A percentile compares a stretch with the other conserved stretches of the same genome.
These are phyloP conservation scores for Dothistroma pini DNA, from an alignment of 2,329 filamentous ascomycete genomes.

Conservation along the genomic window DNA sequence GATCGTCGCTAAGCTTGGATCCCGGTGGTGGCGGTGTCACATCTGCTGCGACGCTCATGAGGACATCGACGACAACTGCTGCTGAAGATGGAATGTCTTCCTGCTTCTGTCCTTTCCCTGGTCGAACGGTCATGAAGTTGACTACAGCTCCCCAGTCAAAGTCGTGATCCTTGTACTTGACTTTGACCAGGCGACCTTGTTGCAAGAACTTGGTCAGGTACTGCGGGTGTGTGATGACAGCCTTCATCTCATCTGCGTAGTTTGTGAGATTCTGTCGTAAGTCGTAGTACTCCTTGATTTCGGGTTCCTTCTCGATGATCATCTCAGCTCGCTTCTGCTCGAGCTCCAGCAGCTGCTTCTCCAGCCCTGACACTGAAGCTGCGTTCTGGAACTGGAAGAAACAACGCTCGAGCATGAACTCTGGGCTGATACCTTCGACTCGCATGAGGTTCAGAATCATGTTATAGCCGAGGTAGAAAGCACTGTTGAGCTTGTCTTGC, in stretches of 20 bases:
- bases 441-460: slow-evolving; percentile 97
- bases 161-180: slow-evolving; percentile 74
- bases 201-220: slow-evolving; percentile 83
- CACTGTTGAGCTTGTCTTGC: slow-evolving; percentile 95
- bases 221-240: slow-evolving; percentile 86
- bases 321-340: slow-evolving; percentile 71
- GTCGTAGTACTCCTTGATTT: slow-evolving; percentile 91
- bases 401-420: slow-evolving; percentile 97
- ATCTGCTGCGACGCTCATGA: slow-evolving; percentile 61
- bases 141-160: slow-evolving; percentile 95
- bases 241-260: slow-evolving; percentile 84
- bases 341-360: slow-evolving; percentile 75
- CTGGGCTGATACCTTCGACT: slow-evolving; percentile 98
- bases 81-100: slow-evolving; percentile 71
- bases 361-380: slow-evolving; percentile 75
- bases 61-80: slow-evolving; percentile 76
- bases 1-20: slow-evolving; percentile 44
- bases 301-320: slow-evolving; percentile 78
- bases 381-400: slow-evolving; percentile 99
- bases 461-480: slow-evolving; percentile 97
- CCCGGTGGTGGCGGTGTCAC: slow-evolving; percentile 44
- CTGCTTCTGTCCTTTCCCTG: slow-evolving; percentile 61
- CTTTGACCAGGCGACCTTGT: slow-evolving; percentile 78
- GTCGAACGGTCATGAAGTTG: slow-evolving; percentile 60
- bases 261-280: slow-evolving; percentile 77